Evolutionary conservation across 1,139 yeast genomes (phyloP).

Genomic region (Yamadazyma siamensis): DNA sequence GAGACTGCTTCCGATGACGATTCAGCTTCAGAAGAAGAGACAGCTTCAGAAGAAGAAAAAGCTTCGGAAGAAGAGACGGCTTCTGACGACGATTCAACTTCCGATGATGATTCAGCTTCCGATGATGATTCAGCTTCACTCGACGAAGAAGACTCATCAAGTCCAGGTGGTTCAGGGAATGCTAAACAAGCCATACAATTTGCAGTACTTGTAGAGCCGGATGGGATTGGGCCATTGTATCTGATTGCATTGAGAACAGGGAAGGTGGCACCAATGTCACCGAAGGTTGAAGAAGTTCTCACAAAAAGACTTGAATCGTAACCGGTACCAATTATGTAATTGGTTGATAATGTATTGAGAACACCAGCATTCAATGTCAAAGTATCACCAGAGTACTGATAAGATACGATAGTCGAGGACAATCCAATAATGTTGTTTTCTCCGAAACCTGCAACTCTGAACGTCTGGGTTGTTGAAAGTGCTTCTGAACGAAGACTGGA

Average conservation of each 20-base stretch:
- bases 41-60: slow-evolving; percentile 5
- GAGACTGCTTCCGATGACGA: slow-evolving; percentile 2
- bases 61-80: slow-evolving; percentile 4
- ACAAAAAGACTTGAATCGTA: slow-evolving; percentile 12
- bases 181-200: slow-evolving; percentile 9
- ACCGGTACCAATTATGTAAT: slow-evolving; percentile 24
- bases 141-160: slow-evolving; percentile 9
- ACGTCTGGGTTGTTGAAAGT: slow-evolving; percentile 14
- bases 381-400: slow-evolving; percentile 8
- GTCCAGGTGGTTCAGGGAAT: slow-evolving; percentile 9
- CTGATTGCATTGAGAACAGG: slow-evolving; percentile 8
- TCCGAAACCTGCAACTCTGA: slow-evolving; percentile 25
- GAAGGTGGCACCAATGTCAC: slow-evolving; percentile 13
- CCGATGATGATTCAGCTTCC: slow-evolving; percentile 3
- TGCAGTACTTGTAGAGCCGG: slow-evolving; percentile 2
- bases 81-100: slow-evolving; percentile 4
- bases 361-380: slow-evolving; percentile 3
- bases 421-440: slow-evolving; percentile 24
- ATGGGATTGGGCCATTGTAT: slow-evolving; percentile 4
- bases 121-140: slow-evolving; percentile 1
- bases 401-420: slow-evolving; percentile 12
- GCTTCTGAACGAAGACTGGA: slow-evolving; percentile 19
- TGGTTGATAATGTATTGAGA: slow-evolving; percentile 7
- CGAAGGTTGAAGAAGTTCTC: slow-evolving; percentile 12
- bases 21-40: slow-evolving; percentile 7